Percentiles rank a stretch among this genome's conserved stretches.
These are phyloP conservation scores for Cercospora zeae-maydis DNA, from an alignment of 2,329 filamentous ascomycete species.

Conservation along the genomic window DNA sequence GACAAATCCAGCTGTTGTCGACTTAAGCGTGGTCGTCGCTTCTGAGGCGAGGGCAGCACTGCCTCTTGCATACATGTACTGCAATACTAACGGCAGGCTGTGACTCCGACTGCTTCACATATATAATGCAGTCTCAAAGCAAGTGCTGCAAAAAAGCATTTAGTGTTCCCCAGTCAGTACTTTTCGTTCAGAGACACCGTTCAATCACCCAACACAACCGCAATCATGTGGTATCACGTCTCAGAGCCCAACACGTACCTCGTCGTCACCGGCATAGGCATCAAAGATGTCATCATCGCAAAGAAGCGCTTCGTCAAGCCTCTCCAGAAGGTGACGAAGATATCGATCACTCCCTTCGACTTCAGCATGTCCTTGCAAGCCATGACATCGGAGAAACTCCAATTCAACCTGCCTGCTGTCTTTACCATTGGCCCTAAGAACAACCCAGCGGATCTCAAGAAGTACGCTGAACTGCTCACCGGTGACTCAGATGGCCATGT, in stretches of 20 bases:
- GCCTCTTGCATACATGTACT: not conserved
- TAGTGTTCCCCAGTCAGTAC: not conserved
- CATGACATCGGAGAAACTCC: conserved; percentile 85
- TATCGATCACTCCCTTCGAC: conserved; percentile 59
- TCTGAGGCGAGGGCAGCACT: not conserved
- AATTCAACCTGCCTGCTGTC: conserved; percentile 76
- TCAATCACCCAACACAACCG: conserved; percentile 1
- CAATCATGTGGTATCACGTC: conserved; percentile 48
- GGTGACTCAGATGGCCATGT: conserved; percentile 53
- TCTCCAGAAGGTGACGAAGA: conserved; percentile 55
- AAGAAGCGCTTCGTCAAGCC: conserved; percentile 73
- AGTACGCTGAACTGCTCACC: conserved; percentile 74
- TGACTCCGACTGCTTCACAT: not conserved
- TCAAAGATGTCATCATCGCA: conserved; percentile 70
- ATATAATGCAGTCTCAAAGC: not conserved
- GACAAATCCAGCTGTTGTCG: not conserved
- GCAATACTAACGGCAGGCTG: not conserved
- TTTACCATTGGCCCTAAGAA: conserved; percentile 83
- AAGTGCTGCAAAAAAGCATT: not conserved
- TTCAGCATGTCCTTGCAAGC: conserved; percentile 79
- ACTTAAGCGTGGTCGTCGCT: not conserved
- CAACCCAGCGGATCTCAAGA: conserved; percentile 65
- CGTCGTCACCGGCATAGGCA: conserved; percentile 66
- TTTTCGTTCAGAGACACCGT: not conserved
- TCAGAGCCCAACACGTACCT: conserved; percentile 79